Base-by-base conservation (phyloP, 371 early-diverging fungal genomes). In the Apophysomyces elegans region DNA sequence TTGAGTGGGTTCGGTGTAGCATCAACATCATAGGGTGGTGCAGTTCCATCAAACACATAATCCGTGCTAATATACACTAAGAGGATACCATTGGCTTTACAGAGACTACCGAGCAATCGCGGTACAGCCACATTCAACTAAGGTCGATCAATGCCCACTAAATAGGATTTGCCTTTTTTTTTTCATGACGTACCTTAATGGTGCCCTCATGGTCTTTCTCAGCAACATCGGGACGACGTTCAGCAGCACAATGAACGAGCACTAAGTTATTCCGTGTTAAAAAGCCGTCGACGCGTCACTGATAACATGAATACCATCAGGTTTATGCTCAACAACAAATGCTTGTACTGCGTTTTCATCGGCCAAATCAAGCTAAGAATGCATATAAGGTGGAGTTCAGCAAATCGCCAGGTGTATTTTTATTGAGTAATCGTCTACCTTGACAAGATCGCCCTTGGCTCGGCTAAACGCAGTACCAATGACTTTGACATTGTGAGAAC, bases 1-100 rank as follows among this genome's bases (percentile, higher is more conserved):
- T 94, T 91, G 32, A 96, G 73, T 47, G 96, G 96, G 65, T 92
- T 88, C 7, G 92, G 86, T 66, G 62, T 71, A 66, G 86, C 91
- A 43, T 79, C 80, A 2, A 88, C 87, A 18, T 90, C 78, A 67
- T 94, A 96, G 12, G 92, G 93, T 35, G 95, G 93, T 1, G 71
- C 71, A 5, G 76, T 88, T 41, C 96, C 96, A 64, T 96, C 95
- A 81, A 95, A 96, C 11, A 96, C 95, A 69, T 95, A 95, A 74
- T 96, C 95, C 0, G 96, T 92, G n/a, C 94, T 94, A 18, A 96
- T 88, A 71, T 94, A 94, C 16, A 93, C 78, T 56, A 95, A 67
- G 70, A 84, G 77, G 32, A 88, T 80, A 7, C 78, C 79, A 7
- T 71, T 64, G 9, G 71, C 61, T 36, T 83, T 78, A 50, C 87